phyloP scores from a whole-genome alignment of 2,329 filamentous ascomycete genomes.

The Hymenoscyphus albidus region DNA sequence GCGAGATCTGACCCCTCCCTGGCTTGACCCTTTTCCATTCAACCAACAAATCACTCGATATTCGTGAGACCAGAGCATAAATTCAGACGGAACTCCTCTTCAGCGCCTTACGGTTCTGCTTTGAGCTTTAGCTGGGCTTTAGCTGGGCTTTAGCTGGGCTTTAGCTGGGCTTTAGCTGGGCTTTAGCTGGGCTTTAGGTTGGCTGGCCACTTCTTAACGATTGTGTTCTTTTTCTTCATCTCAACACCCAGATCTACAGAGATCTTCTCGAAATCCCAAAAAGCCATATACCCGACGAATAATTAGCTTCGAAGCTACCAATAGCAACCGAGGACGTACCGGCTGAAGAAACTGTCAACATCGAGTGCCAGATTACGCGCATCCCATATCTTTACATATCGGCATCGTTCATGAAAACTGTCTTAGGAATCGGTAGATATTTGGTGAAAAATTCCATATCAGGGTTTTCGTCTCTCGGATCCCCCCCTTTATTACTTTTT shows the following conservation, averaged over 20 bases:
- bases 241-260: conserved; percentile 17
- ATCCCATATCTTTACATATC: conserved; percentile 6
- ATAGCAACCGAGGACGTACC: conserved; percentile 8
- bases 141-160: conserved; percentile 3
- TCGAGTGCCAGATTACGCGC: conserved; percentile 9
- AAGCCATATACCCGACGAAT: not conserved
- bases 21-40: conserved; percentile 28
- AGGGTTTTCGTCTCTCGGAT: conserved; percentile 1
- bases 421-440: conserved; percentile 14
- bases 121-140: conserved; percentile 23
- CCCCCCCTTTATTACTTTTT: conserved; percentile 13
- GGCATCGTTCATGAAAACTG: conserved; percentile 1
- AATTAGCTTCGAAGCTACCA: not conserved
- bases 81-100: conserved; percentile 32
- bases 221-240: conserved; percentile 33
- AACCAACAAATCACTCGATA: conserved; percentile 34
- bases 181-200: conserved; percentile 19
- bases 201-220: conserved; percentile 37
- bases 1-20: not conserved
- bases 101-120: conserved; percentile 10
- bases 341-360: conserved; percentile 20
- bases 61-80: conserved; percentile 13
- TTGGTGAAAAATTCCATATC: conserved; percentile 10
- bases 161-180: conserved; percentile 9
- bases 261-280: conserved; percentile 1